These are phyloP conservation scores for Aspergillus taichungensis DNA, from an alignment of 495 filamentous ascomycete species.

Conservation along the genomic window DNA sequence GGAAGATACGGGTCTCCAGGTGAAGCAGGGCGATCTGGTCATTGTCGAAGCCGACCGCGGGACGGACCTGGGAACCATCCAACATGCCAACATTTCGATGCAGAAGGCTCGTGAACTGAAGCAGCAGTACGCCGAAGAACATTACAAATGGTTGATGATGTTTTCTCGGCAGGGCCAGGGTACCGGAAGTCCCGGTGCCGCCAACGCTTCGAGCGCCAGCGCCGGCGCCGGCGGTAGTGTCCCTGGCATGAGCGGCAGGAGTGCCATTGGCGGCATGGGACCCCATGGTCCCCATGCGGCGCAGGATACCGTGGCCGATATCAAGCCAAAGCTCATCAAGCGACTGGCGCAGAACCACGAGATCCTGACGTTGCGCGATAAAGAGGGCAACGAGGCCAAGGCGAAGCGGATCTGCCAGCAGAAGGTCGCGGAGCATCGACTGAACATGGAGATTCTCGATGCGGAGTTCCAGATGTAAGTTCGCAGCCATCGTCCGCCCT, in stretches of 20 bases:
- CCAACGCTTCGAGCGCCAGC: conserved; percentile 14
- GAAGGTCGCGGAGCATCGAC: conserved; percentile 87
- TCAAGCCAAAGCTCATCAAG: conserved; percentile 95
- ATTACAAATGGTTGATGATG: conserved; percentile 96
- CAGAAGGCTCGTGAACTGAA: conserved; percentile 79
- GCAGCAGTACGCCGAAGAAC: conserved; percentile 81
- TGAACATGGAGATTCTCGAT: conserved; percentile 97
- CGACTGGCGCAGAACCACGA: conserved; percentile 86
- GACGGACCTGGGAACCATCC: conserved; percentile 90
- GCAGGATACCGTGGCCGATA: conserved; percentile 67
- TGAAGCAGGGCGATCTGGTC: conserved; percentile 85
- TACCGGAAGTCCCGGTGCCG: conserved; percentile 52
- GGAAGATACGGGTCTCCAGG: conserved; percentile 84
- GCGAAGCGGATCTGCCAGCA: conserved; percentile 93
- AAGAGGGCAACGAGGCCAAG: conserved; percentile 96
- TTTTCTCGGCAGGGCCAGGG: conserved; percentile 61
- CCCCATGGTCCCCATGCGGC: conserved; percentile 60
- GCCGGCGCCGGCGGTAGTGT: conserved; percentile 8
- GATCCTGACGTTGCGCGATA: conserved; percentile 76
- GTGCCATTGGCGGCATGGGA: conserved; percentile 67
- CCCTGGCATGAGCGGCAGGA: conserved; percentile 44
- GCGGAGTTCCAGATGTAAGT: conserved; percentile 98
- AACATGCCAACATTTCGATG: conserved; percentile 72
- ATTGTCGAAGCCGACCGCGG: conserved; percentile 97
- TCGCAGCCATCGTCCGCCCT: not conserved